Base-by-base conservation (phyloP, 805 yeast genomes). In the Cyberlindnera subsufficiens region DNA sequence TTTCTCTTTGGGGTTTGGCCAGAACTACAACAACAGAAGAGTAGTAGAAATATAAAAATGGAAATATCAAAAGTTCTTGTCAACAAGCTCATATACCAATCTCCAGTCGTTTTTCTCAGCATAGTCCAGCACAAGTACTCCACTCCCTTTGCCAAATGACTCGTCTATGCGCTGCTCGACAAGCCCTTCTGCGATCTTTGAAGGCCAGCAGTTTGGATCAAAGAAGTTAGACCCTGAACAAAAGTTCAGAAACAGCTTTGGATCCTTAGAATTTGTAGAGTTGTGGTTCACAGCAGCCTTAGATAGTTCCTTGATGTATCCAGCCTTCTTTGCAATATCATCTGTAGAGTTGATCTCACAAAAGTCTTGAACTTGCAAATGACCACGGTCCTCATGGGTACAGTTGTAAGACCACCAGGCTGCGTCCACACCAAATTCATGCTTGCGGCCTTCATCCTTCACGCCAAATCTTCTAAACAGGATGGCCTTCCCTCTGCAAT, bases 381-480 rank as follows among this genome's bases (percentile, higher is more conserved):
- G 30, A 10, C 84, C 85, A 41, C 82, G 66, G 56, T 81, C 86
- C 53, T 81, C 87, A 46, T 76, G 76, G 8, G 77, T 69, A 48
- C 83, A 72, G 61, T 82, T 81, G 63, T 81, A 80, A 29, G 61
- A 52, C 90, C 91, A 85, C 46, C 71, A 64, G 4, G 78, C 61
- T 11, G 89, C 89, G 29, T 81, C 80, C 45, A 84, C 75, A 10
- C 93, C 93, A 52, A 72, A 77, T 30, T 70, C 58, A n/a, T 46
- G 48, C 32, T 56, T 58, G 42, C 63, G 59, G 20, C 70, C 66
- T 30, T 71, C 69, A 50, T 78, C 66, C 19, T 67, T 63, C 31
- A 78, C 78, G n/a, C 84, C 85, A 54, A 83, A 85, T 56, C 93
- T 72, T 56, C 93, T 69, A 60, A 85, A 79, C 35, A 85, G 61